Percentiles rank a stretch among this genome's conserved stretches.
phyloP scores from a whole-genome alignment of 345 rosid genomes.

The Murraya paniculata region DNA sequence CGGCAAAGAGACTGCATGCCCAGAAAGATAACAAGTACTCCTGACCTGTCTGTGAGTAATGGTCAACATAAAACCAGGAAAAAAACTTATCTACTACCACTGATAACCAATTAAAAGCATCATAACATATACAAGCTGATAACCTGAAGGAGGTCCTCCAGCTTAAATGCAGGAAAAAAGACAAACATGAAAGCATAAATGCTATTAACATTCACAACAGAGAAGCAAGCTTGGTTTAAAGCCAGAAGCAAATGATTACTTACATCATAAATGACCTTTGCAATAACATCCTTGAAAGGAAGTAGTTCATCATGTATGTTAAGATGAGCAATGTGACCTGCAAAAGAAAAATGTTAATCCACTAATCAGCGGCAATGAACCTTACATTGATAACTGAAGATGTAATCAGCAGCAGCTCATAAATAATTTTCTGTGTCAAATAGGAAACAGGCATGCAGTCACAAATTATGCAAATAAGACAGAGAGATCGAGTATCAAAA shows the following conservation, averaged over 20 bases:
- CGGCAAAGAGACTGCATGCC: neutral
- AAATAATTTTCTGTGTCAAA: neutral
- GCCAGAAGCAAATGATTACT: slow-evolving; percentile 29
- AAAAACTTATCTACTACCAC: neutral
- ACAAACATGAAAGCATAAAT: neutral
- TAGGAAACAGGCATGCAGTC: neutral
- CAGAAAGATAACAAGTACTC: neutral
- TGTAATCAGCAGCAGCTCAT: neutral
- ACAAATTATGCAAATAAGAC: neutral
- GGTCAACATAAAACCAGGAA: slow-evolving; percentile 5
- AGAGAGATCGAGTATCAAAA: neutral
- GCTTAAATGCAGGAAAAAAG: neutral
- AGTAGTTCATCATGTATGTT: slow-evolving; percentile 85
- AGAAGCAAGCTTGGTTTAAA: slow-evolving; percentile 4
- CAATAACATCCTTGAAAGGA: slow-evolving; percentile 79
- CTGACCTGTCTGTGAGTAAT: neutral
- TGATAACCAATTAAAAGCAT: neutral
- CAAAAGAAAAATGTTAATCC: slow-evolving; percentile 27
- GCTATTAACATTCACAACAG: neutral
- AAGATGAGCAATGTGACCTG: slow-evolving; percentile 96
- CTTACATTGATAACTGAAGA: neutral
- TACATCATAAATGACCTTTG: slow-evolving; percentile 91
- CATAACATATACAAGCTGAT: neutral
- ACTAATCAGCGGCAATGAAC: slow-evolving; percentile 8
- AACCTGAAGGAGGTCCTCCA: neutral